A percentile compares a stretch with the other conserved stretches of the same genome.
phyloP scores from a whole-genome alignment of 192 early-diverging fungal species.

The Thamnidium elegans region DNA sequence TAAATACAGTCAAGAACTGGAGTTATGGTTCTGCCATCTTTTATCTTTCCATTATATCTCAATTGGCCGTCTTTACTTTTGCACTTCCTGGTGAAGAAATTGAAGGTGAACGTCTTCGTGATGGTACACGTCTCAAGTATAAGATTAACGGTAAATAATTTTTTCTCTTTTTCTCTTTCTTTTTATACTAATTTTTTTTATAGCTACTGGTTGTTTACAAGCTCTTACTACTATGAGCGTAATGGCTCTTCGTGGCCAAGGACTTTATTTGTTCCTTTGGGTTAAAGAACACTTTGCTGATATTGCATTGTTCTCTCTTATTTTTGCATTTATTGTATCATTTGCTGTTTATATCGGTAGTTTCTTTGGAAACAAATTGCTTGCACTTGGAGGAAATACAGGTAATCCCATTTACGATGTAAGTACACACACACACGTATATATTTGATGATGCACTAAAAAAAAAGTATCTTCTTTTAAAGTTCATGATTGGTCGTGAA shows the following conservation, averaged over 20 bases:
- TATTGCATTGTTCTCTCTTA: slow-evolving; percentile 62
- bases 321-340: slow-evolving; percentile 63
- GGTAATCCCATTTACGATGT: slow-evolving; percentile 84
- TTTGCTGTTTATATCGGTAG: slow-evolving; percentile 71
- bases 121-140: slow-evolving; percentile 74
- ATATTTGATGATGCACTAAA: too few relatives aligned
- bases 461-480: not conserved
- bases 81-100: slow-evolving; percentile 64
- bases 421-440: slow-evolving; percentile 16
- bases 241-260: slow-evolving; percentile 46
- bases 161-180: not conserved
- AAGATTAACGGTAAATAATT: slow-evolving; percentile 67
- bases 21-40: slow-evolving; percentile 51
- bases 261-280: slow-evolving; percentile 68
- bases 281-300: slow-evolving; percentile 75
- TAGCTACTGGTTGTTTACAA: slow-evolving; percentile 40
- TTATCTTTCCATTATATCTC: slow-evolving; percentile 43
- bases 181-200: not conserved
- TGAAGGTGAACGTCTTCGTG: slow-evolving; percentile 68
- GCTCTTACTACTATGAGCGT: slow-evolving; percentile 53
- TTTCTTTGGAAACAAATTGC: slow-evolving; percentile 62
- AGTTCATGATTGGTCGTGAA: slow-evolving; percentile 93
- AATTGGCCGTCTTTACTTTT: slow-evolving; percentile 41
- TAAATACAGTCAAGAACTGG: slow-evolving; percentile 22
- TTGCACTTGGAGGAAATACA: slow-evolving; percentile 86